Evolutionary conservation across 257 asterid species (phyloP).

Genomic region (Striga asiatica): DNA sequence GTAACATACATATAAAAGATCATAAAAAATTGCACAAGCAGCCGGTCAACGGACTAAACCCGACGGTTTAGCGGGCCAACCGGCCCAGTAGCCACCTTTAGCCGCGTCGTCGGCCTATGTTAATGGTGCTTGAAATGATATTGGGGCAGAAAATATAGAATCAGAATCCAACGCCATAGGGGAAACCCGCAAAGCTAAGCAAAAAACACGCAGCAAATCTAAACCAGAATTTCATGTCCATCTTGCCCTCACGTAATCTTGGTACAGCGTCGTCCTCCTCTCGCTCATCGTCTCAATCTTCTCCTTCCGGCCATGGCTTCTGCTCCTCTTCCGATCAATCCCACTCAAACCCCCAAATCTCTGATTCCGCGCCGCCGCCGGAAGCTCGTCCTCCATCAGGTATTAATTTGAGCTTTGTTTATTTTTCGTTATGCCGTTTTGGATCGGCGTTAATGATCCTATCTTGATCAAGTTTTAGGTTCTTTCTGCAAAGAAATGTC

Average conservation of each 20-base stretch:
- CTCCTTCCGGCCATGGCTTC: conserved; percentile 36
- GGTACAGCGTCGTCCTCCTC: conserved; percentile 41
- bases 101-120: too few relatives aligned
- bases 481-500: too few relatives aligned
- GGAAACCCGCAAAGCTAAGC: neutral
- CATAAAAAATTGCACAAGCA: too few relatives aligned
- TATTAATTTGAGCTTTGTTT: conserved; percentile 1
- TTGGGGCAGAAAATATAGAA: neutral
- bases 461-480: too few relatives aligned
- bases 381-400: conserved; percentile 24
- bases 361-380: conserved; percentile 25
- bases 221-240: conserved; percentile 68
- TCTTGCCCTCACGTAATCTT: conserved; percentile 52
- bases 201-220: neutral
- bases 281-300: conserved; percentile 19
- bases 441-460: too few relatives aligned
- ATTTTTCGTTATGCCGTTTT: neutral
- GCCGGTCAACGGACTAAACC: too few relatives aligned
- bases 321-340: conserved; percentile 10
- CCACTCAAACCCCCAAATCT: conserved; percentile 18
- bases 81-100: too few relatives aligned
- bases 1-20: too few relatives aligned
- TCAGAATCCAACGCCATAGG: neutral
- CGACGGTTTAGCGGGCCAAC: too few relatives aligned
- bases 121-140: too few relatives aligned